Conservation (phyloP, 345 rosid species). For the Atalantia buxifolia region DNA sequence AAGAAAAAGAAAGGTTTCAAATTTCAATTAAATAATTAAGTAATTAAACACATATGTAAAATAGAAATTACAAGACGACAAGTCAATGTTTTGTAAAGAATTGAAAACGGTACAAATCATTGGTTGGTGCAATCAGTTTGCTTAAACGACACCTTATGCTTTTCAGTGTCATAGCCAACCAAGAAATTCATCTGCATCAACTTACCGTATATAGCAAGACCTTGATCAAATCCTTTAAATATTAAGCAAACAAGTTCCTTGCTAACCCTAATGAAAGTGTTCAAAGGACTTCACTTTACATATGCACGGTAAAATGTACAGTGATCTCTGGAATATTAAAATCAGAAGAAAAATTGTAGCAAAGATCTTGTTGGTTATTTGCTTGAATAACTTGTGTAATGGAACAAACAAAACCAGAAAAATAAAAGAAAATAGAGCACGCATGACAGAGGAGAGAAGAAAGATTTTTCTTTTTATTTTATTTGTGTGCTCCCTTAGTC, state of each 20-base stretch:
- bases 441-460: too few relatives aligned
- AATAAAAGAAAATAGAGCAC: too few relatives aligned
- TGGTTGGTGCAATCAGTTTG: constrained; percentile 31
- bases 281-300: constrained; percentile 25
- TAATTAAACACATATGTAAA: too few relatives aligned
- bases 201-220: constrained; percentile 36
- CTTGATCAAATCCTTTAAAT: neutral
- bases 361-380: too few relatives aligned
- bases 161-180: constrained; percentile 42
- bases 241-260: constrained; percentile 34
- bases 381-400: too few relatives aligned
- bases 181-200: constrained; percentile 44
- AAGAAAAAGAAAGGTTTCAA: too few relatives aligned
- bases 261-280: constrained; percentile 27
- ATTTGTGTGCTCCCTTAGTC: too few relatives aligned
- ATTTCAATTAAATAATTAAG: too few relatives aligned
- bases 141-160: constrained; percentile 35
- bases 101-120: neutral
- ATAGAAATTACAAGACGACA: neutral
- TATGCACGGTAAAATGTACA: constrained; percentile 37
- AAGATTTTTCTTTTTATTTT: too few relatives aligned
- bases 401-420: too few relatives aligned
- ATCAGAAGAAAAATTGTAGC: neutral
- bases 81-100: neutral
- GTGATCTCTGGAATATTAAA: constrained; percentile 31